These are phyloP conservation scores for Lactarius psammicola DNA, from an alignment of 768 basidiomycete genomes.

Conservation along the genomic window DNA sequence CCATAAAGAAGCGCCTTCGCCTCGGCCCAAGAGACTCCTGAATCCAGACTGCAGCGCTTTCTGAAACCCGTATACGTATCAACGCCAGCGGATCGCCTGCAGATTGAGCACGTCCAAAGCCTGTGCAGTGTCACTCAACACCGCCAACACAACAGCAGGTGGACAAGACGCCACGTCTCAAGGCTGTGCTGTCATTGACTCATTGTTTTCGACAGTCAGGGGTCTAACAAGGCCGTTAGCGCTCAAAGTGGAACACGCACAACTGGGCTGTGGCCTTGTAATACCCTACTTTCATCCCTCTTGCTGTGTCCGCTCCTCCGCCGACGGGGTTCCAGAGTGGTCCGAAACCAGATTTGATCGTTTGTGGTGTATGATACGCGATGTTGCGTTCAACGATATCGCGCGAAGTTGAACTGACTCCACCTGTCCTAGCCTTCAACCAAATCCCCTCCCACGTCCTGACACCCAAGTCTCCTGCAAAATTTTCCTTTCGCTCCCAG, in stretches of 20 bases:
- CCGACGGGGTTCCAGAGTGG: constrained; percentile 3
- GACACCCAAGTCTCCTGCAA: background rate
- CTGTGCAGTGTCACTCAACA: background rate
- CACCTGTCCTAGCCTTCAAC: background rate
- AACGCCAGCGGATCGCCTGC: background rate
- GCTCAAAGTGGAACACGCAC: background rate
- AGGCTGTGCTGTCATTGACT: background rate
- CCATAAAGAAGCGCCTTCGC: constrained; percentile 3
- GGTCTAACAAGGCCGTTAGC: background rate
- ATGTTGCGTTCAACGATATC: constrained; percentile 1
- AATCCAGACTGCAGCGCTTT: constrained; percentile 11
- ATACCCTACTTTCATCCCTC: background rate
- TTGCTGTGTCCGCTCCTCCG: background rate
- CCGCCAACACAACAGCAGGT: background rate
- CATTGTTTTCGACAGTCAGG: background rate
- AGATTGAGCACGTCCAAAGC: background rate
- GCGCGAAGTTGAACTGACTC: background rate
- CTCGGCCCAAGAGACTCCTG: background rate
- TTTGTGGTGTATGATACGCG: constrained; percentile 1
- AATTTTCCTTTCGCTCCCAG: background rate
- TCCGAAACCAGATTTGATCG: background rate
- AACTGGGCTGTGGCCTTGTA: background rate
- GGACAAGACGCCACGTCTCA: background rate
- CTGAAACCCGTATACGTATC: background rate
- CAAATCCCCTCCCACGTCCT: background rate